Evolutionary conservation across 176 grass and related monocot species (phyloP), one percentile per base, ranked within the genome.

Genomic region (Carex pumila): DNA sequence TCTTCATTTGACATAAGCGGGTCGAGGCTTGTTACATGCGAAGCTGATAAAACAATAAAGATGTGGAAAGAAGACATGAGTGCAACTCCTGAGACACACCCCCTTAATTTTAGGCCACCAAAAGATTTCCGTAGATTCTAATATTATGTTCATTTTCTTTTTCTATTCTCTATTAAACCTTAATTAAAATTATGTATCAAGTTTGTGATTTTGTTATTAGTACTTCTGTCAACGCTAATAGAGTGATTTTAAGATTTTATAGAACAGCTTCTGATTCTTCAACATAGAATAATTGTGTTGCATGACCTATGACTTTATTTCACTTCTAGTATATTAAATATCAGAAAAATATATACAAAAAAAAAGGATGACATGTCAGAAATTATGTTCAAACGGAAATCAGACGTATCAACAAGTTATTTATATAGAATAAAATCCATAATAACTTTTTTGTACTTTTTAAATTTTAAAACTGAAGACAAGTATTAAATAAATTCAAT

Each of bases 11-110:
- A 97, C 86, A 17, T 85, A 19, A 97, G 92, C 65, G 95, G 95
- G 30, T 88, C 91, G 1, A 93, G 95, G 79, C 88, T 98, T 41
- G 92, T 98, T 79, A 95, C 88, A 0, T 98, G 92, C 18, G 91
- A 98, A 81, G 95, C 95, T 4, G 92, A 98, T 75, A 98, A 98
- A 89, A 95, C 92, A 18, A 98, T 98, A 78, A 98, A 98, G 85
- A 95, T 98, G 95, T 98, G 95, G 95, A 98, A 93, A 87, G 92
- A 98, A 84, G 95, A 98, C 69, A 15, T 72, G 10, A 88, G 65
- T 83, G 95, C 95, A 1, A 98, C 95, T 7, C 89, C 89, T 2
- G 94, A 97, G 72, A 97, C 94, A 1, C 89, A 94, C 83, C 94
- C 94, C 25, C 67, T 97, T 75, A 93, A 98, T 82, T 98, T 95